A percentile compares a stretch with the other conserved stretches of the same genome.
Evolutionary conservation across 129 eudicot species (phyloP).

Genomic region (Cynara cardunculus): DNA sequence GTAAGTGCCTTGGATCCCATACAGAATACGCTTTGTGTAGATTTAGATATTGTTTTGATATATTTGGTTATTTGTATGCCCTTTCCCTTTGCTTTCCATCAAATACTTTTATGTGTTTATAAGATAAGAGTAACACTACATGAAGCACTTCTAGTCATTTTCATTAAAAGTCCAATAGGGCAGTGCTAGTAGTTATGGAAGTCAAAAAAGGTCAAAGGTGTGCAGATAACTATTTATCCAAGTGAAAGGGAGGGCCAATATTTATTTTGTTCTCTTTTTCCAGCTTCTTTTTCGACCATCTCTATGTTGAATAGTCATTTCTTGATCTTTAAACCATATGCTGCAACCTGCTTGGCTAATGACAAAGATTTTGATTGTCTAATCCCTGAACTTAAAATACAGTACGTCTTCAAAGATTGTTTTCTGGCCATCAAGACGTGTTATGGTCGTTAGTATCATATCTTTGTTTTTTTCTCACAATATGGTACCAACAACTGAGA

Average conservation of each 20-base stretch:
- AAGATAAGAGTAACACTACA: neutral
- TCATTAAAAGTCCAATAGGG: neutral
- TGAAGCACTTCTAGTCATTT: neutral
- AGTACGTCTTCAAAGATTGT: neutral
- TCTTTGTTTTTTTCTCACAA: neutral
- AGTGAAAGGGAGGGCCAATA: neutral
- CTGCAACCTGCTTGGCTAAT: neutral
- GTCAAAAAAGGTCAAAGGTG: neutral
- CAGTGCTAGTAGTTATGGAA: neutral
- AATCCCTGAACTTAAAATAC: neutral
- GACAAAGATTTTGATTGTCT: neutral
- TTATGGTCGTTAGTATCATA: neutral
- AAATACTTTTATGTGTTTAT: neutral
- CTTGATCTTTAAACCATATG: neutral
- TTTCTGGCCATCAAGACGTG: neutral
- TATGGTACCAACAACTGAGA: neutral
- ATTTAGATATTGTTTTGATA: neutral
- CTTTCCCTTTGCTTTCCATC: neutral
- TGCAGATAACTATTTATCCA: neutral
- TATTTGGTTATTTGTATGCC: neutral
- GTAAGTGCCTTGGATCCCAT: slow-evolving; percentile 28
- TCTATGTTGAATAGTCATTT: neutral
- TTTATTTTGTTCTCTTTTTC: neutral
- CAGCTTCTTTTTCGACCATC: neutral
- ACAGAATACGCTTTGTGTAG: neutral